Evolutionary conservation across 768 basidiomycete genomes (phyloP).

Genomic region (Leccinellum luteum): DNA sequence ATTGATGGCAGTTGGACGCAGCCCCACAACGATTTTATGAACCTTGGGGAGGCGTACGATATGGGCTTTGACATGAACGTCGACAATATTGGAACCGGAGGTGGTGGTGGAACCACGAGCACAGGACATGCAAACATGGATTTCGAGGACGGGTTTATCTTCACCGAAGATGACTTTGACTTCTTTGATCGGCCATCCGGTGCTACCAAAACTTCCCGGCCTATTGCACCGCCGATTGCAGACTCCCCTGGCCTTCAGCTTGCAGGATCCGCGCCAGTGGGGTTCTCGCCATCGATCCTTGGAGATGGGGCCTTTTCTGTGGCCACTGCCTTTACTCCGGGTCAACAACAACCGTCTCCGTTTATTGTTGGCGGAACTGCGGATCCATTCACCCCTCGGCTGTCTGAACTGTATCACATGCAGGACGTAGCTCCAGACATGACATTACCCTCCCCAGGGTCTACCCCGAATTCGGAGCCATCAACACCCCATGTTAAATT

Average conservation of each 20-base stretch:
- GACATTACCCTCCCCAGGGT: slow-evolving; percentile 50
- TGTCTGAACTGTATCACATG: slow-evolving; percentile 20
- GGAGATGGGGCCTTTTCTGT: slow-evolving; percentile 28
- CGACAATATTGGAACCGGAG: slow-evolving; percentile 34
- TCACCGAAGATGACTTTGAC: slow-evolving; percentile 84
- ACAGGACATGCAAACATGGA: slow-evolving; percentile 38
- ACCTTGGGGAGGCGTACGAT: slow-evolving; percentile 35
- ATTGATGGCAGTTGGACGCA: slow-evolving; percentile 43
- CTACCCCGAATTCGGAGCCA: slow-evolving; percentile 49
- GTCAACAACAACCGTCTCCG: slow-evolving; percentile 28
- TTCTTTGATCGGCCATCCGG: slow-evolving; percentile 70
- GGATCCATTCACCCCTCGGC: slow-evolving; percentile 20
- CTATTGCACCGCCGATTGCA: slow-evolving; percentile 16
- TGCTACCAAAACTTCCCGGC: slow-evolving; percentile 20
- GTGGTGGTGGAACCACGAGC: slow-evolving; percentile 22
- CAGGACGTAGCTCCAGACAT: slow-evolving; percentile 38
- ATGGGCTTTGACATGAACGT: slow-evolving; percentile 51
- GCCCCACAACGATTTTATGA: slow-evolving; percentile 35
- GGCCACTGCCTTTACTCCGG: slow-evolving; percentile 20
- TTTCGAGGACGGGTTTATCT: slow-evolving; percentile 55
- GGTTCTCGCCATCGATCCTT: slow-evolving; percentile 34
- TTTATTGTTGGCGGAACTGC: slow-evolving; percentile 28
- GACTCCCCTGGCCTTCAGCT: slow-evolving; percentile 31
- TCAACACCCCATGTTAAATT: slow-evolving; percentile 55
- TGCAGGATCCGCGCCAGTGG: slow-evolving; percentile 32